phyloP scores from a whole-genome alignment of 2,329 filamentous ascomycete species.

The Penicillium glabrum region DNA sequence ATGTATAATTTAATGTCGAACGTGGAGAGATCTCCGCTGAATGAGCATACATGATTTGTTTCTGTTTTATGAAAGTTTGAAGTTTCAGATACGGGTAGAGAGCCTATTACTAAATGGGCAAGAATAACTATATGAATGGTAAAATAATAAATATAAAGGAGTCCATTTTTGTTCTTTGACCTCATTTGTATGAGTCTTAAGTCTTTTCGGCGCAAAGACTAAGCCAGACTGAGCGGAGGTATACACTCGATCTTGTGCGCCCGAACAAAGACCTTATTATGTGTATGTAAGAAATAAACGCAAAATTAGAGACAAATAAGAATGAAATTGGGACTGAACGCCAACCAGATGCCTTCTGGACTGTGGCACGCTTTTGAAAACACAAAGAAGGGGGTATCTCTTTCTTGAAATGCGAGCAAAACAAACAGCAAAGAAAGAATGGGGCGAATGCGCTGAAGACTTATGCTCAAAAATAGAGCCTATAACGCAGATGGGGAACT shows the following conservation, averaged over 20 bases:
- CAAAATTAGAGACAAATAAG: not conserved
- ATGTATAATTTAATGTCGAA: slow-evolving; percentile 25
- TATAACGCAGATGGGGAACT: not conserved
- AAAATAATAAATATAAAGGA: not conserved
- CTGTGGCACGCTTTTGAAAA: not conserved
- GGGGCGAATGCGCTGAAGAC: not conserved
- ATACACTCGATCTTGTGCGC: not conserved
- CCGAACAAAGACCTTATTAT: not conserved
- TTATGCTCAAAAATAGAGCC: not conserved
- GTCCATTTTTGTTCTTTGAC: not conserved
- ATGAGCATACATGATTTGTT: slow-evolving; percentile 6
- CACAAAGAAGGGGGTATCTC: slow-evolving; percentile 1
- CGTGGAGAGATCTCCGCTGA: slow-evolving; percentile 9
- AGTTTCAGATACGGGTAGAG: not conserved
- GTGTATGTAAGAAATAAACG: not conserved
- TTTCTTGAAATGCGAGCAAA: not conserved
- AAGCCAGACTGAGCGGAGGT: not conserved
- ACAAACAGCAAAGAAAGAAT: not conserved
- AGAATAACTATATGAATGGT: not conserved
- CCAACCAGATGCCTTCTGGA: not conserved
- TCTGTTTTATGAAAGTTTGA: not conserved
- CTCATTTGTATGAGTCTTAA: not conserved
- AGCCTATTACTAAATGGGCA: not conserved
- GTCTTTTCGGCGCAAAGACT: not conserved
- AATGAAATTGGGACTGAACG: not conserved